Evolutionary conservation across 371 early-diverging fungal genomes (phyloP).

Genomic region (Circinella umbellata): DNA sequence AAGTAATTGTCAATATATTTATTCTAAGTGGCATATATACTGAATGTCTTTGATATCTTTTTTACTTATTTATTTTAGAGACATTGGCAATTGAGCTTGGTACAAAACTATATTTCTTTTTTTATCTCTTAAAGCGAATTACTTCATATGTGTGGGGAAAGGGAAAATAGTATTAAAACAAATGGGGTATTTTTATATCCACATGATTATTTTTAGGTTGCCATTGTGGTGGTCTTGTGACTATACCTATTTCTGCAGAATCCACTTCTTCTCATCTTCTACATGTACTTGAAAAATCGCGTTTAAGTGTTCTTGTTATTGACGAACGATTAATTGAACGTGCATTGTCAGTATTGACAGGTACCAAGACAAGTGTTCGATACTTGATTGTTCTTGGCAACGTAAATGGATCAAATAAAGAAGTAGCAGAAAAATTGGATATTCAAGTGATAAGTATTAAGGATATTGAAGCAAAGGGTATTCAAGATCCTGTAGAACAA

Average conservation of each 20-base stretch:
- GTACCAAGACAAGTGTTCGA: slow-evolving; percentile 25
- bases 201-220: slow-evolving; percentile 33
- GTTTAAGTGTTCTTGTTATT: slow-evolving; percentile 35
- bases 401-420: background rate
- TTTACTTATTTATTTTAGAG: slow-evolving; percentile 30
- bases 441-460: slow-evolving; percentile 35
- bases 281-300: slow-evolving; percentile 33
- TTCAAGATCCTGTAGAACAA: slow-evolving; percentile 24
- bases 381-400: slow-evolving; percentile 37
- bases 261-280: slow-evolving; percentile 34
- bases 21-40: too few relatives aligned
- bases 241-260: slow-evolving; percentile 46
- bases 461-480: slow-evolving; percentile 39
- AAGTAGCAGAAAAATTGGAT: slow-evolving; percentile 15
- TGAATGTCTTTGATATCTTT: background rate
- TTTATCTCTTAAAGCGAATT: background rate
- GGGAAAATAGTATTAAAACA: slow-evolving; percentile 3
- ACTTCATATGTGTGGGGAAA: too few relatives aligned
- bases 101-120: slow-evolving; percentile 25
- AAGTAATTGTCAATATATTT: too few relatives aligned
- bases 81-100: slow-evolving; percentile 45
- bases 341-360: slow-evolving; percentile 24
- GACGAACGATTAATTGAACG: slow-evolving; percentile 25
- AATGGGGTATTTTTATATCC: background rate
- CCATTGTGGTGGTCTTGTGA: slow-evolving; percentile 41